Conservation (phyloP, 345 rosid genomes). For the Sisymbrium altissimum region DNA sequence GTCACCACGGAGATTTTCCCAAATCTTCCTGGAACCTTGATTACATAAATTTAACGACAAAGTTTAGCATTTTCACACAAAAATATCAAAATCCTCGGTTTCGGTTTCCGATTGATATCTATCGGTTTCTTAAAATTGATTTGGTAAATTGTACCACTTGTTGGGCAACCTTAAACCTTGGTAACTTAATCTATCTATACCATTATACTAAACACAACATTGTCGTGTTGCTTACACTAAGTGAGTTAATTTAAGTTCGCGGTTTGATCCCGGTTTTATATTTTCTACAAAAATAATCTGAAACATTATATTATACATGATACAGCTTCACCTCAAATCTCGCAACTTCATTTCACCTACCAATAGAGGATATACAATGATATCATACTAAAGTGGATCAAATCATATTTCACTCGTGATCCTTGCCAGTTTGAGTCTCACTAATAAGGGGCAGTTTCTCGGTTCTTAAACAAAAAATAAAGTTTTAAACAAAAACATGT, state of each 20-base stretch:
- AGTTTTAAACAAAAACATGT: too few species aligned
- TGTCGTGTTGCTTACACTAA: constrained; percentile 6
- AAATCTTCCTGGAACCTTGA: constrained; percentile 31
- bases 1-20: constrained; percentile 15
- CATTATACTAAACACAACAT: not conserved
- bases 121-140: constrained; percentile 8
- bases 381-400: too few species aligned
- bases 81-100: not conserved
- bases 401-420: too few species aligned
- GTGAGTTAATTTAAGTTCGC: not conserved
- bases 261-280: not conserved
- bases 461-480: too few species aligned
- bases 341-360: not conserved
- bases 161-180: constrained; percentile 29
- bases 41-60: constrained; percentile 19
- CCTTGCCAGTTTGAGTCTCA: too few species aligned
- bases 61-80: constrained; percentile 19
- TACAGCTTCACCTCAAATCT: not conserved
- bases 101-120: constrained; percentile 13
- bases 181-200: not conserved
- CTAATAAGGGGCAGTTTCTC: too few species aligned
- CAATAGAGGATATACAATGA: not conserved
- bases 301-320: not conserved
- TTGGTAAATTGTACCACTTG: constrained; percentile 26
- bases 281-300: not conserved